Percentiles rank a stretch among this genome's conserved stretches.
Conservation (phyloP, 2,329 filamentous ascomycete species). For the Clonostachys chloroleuca region DNA sequence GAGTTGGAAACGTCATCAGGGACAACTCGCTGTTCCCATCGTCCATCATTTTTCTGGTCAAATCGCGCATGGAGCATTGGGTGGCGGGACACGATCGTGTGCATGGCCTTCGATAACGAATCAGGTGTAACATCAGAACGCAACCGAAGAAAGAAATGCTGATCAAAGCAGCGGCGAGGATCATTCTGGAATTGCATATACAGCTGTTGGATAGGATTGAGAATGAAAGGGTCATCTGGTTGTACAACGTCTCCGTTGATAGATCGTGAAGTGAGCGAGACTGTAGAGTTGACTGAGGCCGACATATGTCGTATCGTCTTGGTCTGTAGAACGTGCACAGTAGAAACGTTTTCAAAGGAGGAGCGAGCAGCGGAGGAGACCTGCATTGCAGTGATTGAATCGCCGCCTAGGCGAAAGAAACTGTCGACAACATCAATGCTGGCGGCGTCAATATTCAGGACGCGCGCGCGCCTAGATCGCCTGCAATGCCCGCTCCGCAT, state of each 20-base stretch:
- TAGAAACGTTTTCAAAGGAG: not conserved
- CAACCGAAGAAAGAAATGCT: constrained; percentile 1
- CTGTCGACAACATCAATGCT: constrained; percentile 34
- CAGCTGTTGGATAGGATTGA: constrained; percentile 2
- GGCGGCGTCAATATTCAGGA: constrained; percentile 22
- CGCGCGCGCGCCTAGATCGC: constrained; percentile 26
- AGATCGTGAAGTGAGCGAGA: too few relatives aligned
- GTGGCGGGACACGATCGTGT: not conserved
- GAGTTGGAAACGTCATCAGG: too few relatives aligned
- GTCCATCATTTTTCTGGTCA: not conserved
- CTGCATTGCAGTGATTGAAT: constrained; percentile 44
- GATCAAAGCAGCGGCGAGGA: constrained; percentile 1
- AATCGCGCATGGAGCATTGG: constrained; percentile 3
- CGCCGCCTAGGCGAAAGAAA: constrained; percentile 46
- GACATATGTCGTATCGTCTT: not conserved
- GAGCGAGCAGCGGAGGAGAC: constrained; percentile 17
- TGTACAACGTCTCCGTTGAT: not conserved
- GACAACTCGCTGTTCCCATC: not conserved
- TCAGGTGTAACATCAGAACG: not conserved
- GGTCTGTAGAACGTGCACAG: not conserved
- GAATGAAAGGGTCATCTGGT: not conserved
- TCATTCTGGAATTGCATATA: not conserved
- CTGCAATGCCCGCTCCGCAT: constrained; percentile 15
- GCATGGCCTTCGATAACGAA: not conserved
- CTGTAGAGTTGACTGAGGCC: not conserved